Percentiles rank a stretch among this genome's conserved stretches.
Conservation (phyloP, 257 asterid species). For the Solanum sejunctum region DNA sequence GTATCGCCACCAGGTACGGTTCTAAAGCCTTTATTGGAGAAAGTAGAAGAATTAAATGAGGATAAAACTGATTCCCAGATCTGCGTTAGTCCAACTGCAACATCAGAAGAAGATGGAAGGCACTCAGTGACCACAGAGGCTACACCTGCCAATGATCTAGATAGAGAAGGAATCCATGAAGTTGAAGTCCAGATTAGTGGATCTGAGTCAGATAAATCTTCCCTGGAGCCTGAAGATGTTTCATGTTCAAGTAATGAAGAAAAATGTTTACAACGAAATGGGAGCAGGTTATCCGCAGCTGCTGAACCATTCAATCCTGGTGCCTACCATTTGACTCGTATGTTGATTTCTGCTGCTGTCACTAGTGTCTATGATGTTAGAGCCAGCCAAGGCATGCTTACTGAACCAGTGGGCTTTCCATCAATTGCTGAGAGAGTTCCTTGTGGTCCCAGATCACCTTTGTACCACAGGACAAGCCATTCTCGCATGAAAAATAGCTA, state of each 20-base stretch:
- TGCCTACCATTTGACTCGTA: slow-evolving; percentile 36
- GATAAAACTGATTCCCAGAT: slow-evolving; percentile 45
- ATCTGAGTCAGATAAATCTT: slow-evolving; percentile 20
- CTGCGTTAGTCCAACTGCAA: slow-evolving; percentile 47
- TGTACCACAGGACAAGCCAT: slow-evolving; percentile 61
- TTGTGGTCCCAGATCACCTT: slow-evolving; percentile 84
- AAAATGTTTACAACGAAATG: slow-evolving; percentile 45
- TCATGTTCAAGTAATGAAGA: slow-evolving; percentile 33
- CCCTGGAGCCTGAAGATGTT: slow-evolving; percentile 34
- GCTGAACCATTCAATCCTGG: slow-evolving; percentile 90
- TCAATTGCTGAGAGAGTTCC: slow-evolving; percentile 89
- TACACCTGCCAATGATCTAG: slow-evolving; percentile 26
- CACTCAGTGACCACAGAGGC: slow-evolving; percentile 31
- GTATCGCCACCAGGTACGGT: slow-evolving; percentile 93
- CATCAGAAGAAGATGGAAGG: slow-evolving; percentile 33
- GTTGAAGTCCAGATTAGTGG: slow-evolving; percentile 31
- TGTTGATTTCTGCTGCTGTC: slow-evolving; percentile 28
- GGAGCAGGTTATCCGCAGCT: slow-evolving; percentile 89
- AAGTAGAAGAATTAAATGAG: slow-evolving; percentile 60
- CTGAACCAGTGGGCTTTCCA: slow-evolving; percentile 59
- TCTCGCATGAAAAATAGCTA: slow-evolving; percentile 46
- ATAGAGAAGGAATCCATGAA: slow-evolving; percentile 31
- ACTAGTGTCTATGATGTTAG: slow-evolving; percentile 54
- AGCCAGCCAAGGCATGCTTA: slow-evolving; percentile 44
- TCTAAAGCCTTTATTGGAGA: slow-evolving; percentile 88